Percentiles rank a stretch among this genome's conserved stretches.
Conservation (phyloP, 495 filamentous ascomycete genomes). For the Xylaria intraflava region DNA sequence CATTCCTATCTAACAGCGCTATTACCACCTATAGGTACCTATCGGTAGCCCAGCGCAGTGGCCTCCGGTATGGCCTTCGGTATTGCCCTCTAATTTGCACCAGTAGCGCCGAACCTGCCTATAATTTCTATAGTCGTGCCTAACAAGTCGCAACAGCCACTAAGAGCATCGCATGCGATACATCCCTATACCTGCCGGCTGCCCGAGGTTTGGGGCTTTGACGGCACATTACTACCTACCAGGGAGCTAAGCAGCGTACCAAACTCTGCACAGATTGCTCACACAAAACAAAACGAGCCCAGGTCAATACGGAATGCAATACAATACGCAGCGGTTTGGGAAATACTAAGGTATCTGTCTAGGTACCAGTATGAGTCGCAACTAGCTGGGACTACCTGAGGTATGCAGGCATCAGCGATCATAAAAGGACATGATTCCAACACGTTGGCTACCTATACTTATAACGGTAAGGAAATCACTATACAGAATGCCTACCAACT, state of each 20-base stretch:
- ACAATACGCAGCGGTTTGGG: no score
- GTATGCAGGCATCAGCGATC: no score
- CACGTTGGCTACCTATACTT: not conserved
- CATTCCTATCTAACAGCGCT: not conserved
- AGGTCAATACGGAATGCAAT: conserved; percentile 1
- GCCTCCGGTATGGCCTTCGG: no score
- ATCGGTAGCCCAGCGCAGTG: not conserved
- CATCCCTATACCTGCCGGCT: not conserved
- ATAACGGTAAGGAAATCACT: not conserved
- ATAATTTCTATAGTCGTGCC: no score
- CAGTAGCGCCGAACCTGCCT: conserved; percentile 7
- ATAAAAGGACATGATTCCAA: no score
- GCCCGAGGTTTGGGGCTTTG: not conserved
- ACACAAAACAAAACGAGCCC: conserved; percentile 1
- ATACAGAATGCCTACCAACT: not conserved
- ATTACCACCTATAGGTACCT: not conserved
- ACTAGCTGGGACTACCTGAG: no score
- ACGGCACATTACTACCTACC: not conserved
- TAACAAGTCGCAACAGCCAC: no score
- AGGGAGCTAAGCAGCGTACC: conserved; percentile 2
- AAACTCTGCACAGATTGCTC: conserved; percentile 3
- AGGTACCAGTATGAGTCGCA: no score
- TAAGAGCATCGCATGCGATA: not conserved
- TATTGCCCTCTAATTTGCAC: not conserved
- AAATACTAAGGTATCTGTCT: no score